Base-by-base conservation (phyloP, 805 yeast species). In the Nakazawaea peltata region DNA sequence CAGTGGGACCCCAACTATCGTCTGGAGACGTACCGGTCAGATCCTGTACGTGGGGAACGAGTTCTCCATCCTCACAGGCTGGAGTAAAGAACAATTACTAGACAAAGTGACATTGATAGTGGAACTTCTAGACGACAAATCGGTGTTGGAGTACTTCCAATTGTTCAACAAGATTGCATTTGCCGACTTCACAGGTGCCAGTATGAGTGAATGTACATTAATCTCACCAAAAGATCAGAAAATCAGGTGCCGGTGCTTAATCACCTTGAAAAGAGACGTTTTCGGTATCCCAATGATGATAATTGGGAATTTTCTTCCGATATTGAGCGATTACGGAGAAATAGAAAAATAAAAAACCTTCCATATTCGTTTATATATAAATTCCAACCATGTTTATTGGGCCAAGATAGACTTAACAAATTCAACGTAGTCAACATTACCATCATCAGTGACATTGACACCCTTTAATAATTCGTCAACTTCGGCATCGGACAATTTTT, bases 251-350 rank as follows among this genome's bases (percentile, higher is more conserved):
- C 75, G 85, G 19, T 80, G 94, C 48, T 79, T 83, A 48, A 85
- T 96, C 94, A 92, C 97, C 1, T 62, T 92, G 44, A 87, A 88
- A 51, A 67, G 97, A 53, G 97, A 90, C 53, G 94, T 90, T 13
- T 90, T 92, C 59, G 97, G 96, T 7, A 80, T 90, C 35, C 98
- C 98, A 12, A 81, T 92, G 86, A 88, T 90, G 94, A 81, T 92
- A 16, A 73, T 90, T 23, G 97, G 96, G 13, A 92, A 86, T 52
- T 90, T 90, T 53, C 63, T 90, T 47, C 97, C 97, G 0, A 79
- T 85, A 19, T 42, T 75, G 32, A 65, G 61, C 4, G 37, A 37
- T 11, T 36, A 36, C 19, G 39, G 40, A n/a, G 26, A 19, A 17
- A 41, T 36, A 12, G 39, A 37, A 18, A 36, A 28, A 27, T 27